phyloP scores from a whole-genome alignment of 2,329 filamentous ascomycete genomes.

The Arthrocladium fulminans region DNA sequence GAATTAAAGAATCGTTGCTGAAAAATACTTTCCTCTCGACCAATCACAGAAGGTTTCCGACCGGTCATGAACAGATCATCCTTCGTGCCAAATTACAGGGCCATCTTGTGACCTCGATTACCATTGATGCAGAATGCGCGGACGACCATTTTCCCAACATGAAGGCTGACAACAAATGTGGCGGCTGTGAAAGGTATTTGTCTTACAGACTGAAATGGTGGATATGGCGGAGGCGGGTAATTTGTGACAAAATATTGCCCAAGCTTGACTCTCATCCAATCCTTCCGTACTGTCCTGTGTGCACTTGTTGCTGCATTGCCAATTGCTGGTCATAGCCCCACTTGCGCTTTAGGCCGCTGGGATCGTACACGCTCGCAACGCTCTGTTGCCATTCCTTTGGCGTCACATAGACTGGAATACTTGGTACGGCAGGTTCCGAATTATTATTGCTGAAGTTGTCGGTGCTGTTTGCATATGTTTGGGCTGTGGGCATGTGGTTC shows the following conservation, averaged over 20 bases:
- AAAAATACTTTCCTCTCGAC: too few species aligned
- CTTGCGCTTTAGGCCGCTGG: slow-evolving; percentile 36
- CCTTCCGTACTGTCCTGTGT: not conserved
- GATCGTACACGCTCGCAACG: slow-evolving; percentile 40
- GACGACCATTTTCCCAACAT: too few species aligned
- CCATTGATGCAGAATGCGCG: too few species aligned
- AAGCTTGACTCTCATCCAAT: slow-evolving; percentile 2
- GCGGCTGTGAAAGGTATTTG: too few species aligned
- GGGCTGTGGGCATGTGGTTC: slow-evolving; percentile 9
- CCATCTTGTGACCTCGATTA: too few species aligned
- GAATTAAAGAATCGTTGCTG: too few species aligned
- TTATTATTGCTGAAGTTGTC: slow-evolving; percentile 19
- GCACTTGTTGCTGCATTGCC: slow-evolving; percentile 2
- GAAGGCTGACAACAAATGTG: too few species aligned
- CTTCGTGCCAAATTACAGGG: too few species aligned
- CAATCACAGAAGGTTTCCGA: too few species aligned
- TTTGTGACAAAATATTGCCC: not conserved
- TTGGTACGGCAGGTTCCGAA: slow-evolving; percentile 18
- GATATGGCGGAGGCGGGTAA: not conserved
- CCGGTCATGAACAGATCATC: too few species aligned
- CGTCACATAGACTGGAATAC: slow-evolving; percentile 33
- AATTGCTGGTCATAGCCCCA: slow-evolving; percentile 30
- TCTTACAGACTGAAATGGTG: not conserved
- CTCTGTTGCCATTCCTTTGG: slow-evolving; percentile 41
- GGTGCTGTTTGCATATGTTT: slow-evolving; percentile 1